A percentile compares a stretch with the other conserved stretches of the same genome.
Conservation (phyloP, 164 flowering plant genomes). For the Pachysandra terminalis region DNA sequence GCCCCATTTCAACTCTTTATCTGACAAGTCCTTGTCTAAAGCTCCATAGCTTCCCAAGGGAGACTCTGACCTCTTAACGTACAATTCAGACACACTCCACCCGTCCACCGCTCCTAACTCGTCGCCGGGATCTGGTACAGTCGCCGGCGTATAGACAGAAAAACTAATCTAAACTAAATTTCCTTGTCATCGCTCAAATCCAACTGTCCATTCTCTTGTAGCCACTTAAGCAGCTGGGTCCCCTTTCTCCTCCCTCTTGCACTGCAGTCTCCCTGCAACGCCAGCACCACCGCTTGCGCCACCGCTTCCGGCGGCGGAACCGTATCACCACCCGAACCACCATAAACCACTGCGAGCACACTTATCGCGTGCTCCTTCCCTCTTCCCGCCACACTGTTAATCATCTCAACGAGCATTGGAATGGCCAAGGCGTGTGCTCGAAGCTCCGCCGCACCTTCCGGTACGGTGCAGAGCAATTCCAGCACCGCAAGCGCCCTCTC, state of each 20-base stretch:
- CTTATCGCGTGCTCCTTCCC: conserved; percentile 75
- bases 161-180: too few species aligned
- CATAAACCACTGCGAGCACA: conserved; percentile 53
- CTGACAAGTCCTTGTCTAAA: too few species aligned
- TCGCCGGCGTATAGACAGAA: too few species aligned
- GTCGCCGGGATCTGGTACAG: too few species aligned
- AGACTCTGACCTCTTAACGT: too few species aligned
- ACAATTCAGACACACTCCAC: too few species aligned
- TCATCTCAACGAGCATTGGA: conserved; percentile 75
- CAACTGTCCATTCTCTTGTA: conserved; percentile 50
- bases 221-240: conserved; percentile 54
- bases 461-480: conserved; percentile 76
- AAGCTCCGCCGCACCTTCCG: conserved; percentile 74
- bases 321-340: conserved; percentile 18
- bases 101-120: too few species aligned
- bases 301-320: conserved; percentile 69
- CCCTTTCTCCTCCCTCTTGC: conserved; percentile 80
- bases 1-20: too few species aligned
- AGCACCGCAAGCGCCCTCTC: conserved; percentile 83
- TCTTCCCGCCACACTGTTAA: conserved; percentile 59
- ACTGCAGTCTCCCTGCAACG: conserved; percentile 76
- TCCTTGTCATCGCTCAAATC: conserved; percentile 29
- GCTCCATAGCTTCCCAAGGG: too few species aligned
- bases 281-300: conserved; percentile 76
- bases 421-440: conserved; percentile 77